phyloP scores from a whole-genome alignment of 1,284 basidiomycete genomes.

The Schizophyllum commune region DNA sequence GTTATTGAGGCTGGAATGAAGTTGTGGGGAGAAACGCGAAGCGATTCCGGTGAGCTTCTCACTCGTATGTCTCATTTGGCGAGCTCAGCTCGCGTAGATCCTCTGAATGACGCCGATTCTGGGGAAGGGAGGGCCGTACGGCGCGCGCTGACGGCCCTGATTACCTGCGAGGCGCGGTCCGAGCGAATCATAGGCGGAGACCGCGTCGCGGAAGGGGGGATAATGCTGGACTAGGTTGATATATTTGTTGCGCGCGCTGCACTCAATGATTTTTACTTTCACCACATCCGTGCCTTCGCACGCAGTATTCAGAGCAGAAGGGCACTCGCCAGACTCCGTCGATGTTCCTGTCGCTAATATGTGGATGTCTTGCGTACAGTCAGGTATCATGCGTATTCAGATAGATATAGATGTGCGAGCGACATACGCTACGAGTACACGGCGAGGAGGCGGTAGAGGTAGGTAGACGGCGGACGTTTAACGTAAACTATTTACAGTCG shows the following conservation, averaged over 20 bases:
- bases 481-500: too few species aligned
- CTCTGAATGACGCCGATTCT: neutral
- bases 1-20: conserved; percentile 15
- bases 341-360: too few species aligned
- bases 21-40: neutral
- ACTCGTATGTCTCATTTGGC: too few species aligned
- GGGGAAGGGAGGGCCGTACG: neutral
- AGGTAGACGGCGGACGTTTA: too few species aligned
- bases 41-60: neutral
- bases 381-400: neutral
- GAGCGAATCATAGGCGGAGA: conserved; percentile 52
- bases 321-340: too few species aligned
- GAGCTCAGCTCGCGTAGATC: neutral
- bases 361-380: neutral
- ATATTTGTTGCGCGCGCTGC: too few species aligned
- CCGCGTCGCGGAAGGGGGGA: conserved; percentile 20
- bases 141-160: conserved; percentile 27
- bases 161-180: conserved; percentile 42
- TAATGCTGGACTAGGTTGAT: too few species aligned
- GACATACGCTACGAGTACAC: neutral
- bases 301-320: too few species aligned
- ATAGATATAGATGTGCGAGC: neutral
- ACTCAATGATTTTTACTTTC: too few species aligned
- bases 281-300: too few species aligned
- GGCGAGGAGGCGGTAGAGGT: neutral